These are phyloP conservation scores for Luzula sylvatica DNA, from an alignment of 176 grass and related monocot genomes.

Conservation along the genomic window DNA sequence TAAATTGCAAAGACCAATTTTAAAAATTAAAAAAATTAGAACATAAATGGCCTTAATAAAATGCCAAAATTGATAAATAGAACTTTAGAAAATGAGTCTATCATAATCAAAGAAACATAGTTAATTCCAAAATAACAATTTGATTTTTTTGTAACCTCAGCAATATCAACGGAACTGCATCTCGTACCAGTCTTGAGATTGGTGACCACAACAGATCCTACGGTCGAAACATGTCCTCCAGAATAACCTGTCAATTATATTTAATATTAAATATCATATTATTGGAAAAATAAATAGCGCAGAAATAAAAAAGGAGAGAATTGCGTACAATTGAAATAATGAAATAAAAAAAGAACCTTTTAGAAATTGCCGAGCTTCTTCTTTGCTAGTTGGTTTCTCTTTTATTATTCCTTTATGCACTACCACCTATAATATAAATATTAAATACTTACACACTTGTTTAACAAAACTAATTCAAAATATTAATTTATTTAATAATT, in stretches of 20 bases:
- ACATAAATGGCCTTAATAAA: not conserved
- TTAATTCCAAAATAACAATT: too few relatives aligned
- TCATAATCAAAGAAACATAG: too few relatives aligned
- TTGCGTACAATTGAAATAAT: too few relatives aligned
- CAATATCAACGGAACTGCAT: slow-evolving; percentile 64
- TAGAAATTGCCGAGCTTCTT: slow-evolving; percentile 93
- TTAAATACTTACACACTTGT: not conserved
- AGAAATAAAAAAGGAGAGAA: not conserved
- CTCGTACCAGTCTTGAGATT: slow-evolving; percentile 79
- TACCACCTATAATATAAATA: slow-evolving; percentile 54
- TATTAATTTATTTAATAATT: not conserved
- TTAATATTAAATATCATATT: too few relatives aligned
- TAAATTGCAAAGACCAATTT: slow-evolving; percentile 20
- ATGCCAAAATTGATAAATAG: not conserved
- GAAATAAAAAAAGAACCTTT: slow-evolving; percentile 45
- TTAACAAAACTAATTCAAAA: not conserved
- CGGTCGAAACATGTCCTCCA: slow-evolving; percentile 79
- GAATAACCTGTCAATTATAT: slow-evolving; percentile 60
- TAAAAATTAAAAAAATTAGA: not conserved
- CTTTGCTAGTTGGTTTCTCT: slow-evolving; percentile 81
- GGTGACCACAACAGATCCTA: slow-evolving; percentile 71
- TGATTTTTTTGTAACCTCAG: slow-evolving; percentile 73
- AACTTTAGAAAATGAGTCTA: not conserved
- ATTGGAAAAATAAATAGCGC: too few relatives aligned
- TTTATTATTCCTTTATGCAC: slow-evolving; percentile 95